A percentile compares a stretch with the other conserved stretches of the same genome.
These are phyloP conservation scores for Suillus brevipes DNA, from an alignment of 768 basidiomycete genomes.

Conservation along the genomic window DNA sequence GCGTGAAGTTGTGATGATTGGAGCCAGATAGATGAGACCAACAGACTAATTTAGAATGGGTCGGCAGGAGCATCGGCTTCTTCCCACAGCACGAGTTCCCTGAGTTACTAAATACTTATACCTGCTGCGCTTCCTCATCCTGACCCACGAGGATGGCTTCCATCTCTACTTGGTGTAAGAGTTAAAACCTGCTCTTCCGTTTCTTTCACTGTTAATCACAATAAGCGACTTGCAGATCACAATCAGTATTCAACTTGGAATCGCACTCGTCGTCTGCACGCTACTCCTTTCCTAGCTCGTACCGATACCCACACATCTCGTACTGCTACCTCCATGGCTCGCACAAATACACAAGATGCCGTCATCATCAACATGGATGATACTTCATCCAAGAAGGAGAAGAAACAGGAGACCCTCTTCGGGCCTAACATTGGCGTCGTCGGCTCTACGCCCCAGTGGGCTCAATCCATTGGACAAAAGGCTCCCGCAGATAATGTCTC, in stretches of 20 bases:
- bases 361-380: constrained; percentile 27
- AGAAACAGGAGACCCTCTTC: constrained; percentile 80
- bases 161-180: constrained; percentile 43
- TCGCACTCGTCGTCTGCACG: constrained; percentile 52
- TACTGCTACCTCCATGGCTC: constrained; percentile 51
- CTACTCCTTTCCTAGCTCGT: constrained; percentile 52
- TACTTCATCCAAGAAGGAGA: constrained; percentile 47
- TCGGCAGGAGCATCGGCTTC: constrained; percentile 3
- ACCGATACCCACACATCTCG: constrained; percentile 49
- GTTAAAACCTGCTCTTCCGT: constrained; percentile 1
- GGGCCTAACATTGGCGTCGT: constrained; percentile 88
- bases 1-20: not conserved
- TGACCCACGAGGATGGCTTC: constrained; percentile 26
- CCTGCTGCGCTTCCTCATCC: constrained; percentile 8
- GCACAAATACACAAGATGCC: constrained; percentile 28
- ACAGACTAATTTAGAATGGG: not conserved
- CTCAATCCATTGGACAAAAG: constrained; percentile 61
- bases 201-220: constrained; percentile 9
- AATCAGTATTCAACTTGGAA: constrained; percentile 59
- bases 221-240: constrained; percentile 35
- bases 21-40: not conserved
- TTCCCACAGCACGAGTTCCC: not conserved
- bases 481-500: constrained; percentile 69
- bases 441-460: constrained; percentile 69
- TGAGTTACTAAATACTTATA: not conserved